Base-by-base conservation (phyloP, 352 stramenopile species). In the Pythium dissimile region DNA sequence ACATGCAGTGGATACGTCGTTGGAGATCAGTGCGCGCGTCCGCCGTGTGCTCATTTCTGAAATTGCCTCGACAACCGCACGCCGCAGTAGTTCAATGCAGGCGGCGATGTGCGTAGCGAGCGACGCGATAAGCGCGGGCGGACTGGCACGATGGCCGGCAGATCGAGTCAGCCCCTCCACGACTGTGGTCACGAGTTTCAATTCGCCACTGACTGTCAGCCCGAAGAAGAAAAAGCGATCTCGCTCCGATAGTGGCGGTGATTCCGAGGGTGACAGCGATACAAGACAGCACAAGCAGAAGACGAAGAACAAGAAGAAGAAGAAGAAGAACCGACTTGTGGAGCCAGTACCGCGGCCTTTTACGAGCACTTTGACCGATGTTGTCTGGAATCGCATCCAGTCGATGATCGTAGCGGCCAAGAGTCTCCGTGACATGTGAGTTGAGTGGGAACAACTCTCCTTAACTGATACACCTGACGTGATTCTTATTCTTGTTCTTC, bases 391-490 rank as follows among this genome's bases (percentile, higher is more conserved):
- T n/a, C 56, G 43, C 9, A 37, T 68, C 20, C 61, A 60, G 26
- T 23, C 20, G 11, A 48, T 64, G 34, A 32, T 68, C 24, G 11
- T 37, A 0, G 11, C 6, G n/a, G 30, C 47, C n/a, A 60, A 57
- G 34, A 68, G 26, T 23, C 34, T 68, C 0, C 27, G 53, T 16
- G 52, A 34, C 15, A 68, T 60, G 61, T 68, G 21, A 41, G 61
- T 57, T 26, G 24, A 21, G 23, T 24, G 20, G 20, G 20, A 21
- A 23, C 20, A n/a, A n/a, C n/a, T n/a, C n/a, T n/a, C 3, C 3
- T 30, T 38, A 3, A 23, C 37, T 47, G 23, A 47, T 18, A 37
- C 26, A 2, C 15, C 26, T 57, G n/a, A n/a, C n/a, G n/a, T n/a
- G n/a, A n/a, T 47, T 13, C 18, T 12, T 15, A 30, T 28, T 37